These are phyloP conservation scores for Phytophthora vignae DNA, from an alignment of 352 stramenopile species.

Conservation along the genomic window DNA sequence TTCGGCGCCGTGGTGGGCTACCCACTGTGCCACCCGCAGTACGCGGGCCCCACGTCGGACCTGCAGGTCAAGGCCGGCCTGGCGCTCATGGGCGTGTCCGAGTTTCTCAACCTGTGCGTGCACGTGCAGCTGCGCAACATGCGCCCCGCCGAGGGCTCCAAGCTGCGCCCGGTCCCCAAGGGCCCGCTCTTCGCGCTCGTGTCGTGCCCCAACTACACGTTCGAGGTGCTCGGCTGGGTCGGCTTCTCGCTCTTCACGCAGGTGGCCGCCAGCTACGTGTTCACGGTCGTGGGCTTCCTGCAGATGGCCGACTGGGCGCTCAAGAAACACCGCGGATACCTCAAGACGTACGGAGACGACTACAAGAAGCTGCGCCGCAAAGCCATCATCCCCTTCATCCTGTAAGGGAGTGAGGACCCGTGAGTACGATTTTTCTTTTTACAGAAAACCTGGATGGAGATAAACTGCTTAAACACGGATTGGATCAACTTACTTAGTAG, in stretches of 20 bases:
- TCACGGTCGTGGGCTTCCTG: constrained; percentile 85
- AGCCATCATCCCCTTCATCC: constrained; percentile 84
- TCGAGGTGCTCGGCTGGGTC: constrained; percentile 91
- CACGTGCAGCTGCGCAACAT: constrained; percentile 89
- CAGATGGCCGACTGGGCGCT: constrained; percentile 92
- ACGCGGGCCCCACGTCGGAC: constrained; percentile 55
- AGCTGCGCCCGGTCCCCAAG: constrained; percentile 74
- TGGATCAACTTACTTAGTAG: too few species aligned
- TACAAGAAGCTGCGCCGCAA: constrained; percentile 91
- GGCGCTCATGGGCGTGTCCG: constrained; percentile 69
- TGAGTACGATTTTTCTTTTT: neutral
- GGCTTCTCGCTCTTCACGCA: constrained; percentile 90
- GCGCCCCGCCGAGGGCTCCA: constrained; percentile 77
- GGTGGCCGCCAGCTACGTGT: constrained; percentile 84
- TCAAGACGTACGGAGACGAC: constrained; percentile 87
- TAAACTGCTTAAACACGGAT: too few species aligned
- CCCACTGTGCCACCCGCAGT: constrained; percentile 81
- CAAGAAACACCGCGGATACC: constrained; percentile 90
- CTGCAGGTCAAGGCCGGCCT: constrained; percentile 67
- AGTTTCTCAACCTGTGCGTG: constrained; percentile 86
- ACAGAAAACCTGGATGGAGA: too few species aligned
- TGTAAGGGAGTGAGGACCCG: constrained; percentile 48
- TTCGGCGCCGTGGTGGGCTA: constrained; percentile 88
- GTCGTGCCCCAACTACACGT: constrained; percentile 93
- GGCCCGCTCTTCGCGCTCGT: constrained; percentile 84